phyloP scores from a whole-genome alignment of 2,329 filamentous ascomycete species.

The Cordyceps militaris region DNA sequence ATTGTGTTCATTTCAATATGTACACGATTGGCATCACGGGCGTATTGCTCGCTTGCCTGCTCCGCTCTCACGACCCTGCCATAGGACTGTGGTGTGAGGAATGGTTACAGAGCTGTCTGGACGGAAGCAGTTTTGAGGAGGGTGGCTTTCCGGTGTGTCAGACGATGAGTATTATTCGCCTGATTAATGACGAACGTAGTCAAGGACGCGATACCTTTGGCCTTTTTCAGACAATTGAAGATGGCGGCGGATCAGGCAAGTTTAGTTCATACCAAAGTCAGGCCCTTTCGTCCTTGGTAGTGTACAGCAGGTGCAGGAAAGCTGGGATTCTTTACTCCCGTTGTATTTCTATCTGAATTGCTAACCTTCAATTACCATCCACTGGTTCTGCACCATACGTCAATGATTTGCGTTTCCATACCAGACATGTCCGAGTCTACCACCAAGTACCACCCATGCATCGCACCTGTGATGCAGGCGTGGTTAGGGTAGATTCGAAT shows the following conservation, averaged over 20 bases:
- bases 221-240: constrained; percentile 15
- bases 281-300: neutral
- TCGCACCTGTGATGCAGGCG: constrained; percentile 54
- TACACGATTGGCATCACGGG: constrained; percentile 19
- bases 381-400: constrained; percentile 54
- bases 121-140: constrained; percentile 16
- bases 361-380: constrained; percentile 32
- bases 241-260: constrained; percentile 14
- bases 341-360: neutral
- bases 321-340: constrained; percentile 8
- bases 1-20: constrained; percentile 18
- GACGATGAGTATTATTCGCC: constrained; percentile 13
- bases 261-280: constrained; percentile 15
- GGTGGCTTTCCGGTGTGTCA: constrained; percentile 20
- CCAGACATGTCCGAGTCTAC: constrained; percentile 37
- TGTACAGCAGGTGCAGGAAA: constrained; percentile 12
- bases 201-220: constrained; percentile 8
- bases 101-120: constrained; percentile 16
- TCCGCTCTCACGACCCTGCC: constrained; percentile 11
- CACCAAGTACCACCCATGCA: constrained; percentile 53
- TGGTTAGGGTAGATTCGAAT: constrained; percentile 54
- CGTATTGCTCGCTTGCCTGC: constrained; percentile 16
- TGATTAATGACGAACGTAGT: constrained; percentile 15
- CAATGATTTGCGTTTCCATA: constrained; percentile 36
- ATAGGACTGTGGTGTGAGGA: constrained; percentile 18